Conservation (phyloP, 177 flowering plant species). For the Vitis hybrid region DNA sequence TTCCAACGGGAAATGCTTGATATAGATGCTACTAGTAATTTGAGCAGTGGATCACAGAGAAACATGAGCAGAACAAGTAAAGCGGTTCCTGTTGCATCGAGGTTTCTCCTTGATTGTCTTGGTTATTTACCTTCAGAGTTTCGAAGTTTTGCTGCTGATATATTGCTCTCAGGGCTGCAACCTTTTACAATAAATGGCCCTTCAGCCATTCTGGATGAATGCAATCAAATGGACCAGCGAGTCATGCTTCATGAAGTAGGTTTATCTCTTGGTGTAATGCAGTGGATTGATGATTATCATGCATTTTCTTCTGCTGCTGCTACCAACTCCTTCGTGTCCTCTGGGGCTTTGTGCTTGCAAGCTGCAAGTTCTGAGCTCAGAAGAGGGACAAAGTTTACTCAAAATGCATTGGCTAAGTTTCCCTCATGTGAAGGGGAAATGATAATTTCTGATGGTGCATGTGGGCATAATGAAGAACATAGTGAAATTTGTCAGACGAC, state of each 20-base stretch:
- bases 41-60: conserved; percentile 8
- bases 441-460: conserved; percentile 9
- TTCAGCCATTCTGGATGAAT: conserved; percentile 54
- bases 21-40: conserved; percentile 10
- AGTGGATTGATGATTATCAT: conserved; percentile 80
- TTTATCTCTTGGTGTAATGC: conserved; percentile 67
- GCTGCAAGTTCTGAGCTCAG: conserved; percentile 15
- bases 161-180: conserved; percentile 66
- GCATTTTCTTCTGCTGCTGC: conserved; percentile 31
- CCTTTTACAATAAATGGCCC: conserved; percentile 58
- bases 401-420: conserved; percentile 6
- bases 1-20: conserved; percentile 5
- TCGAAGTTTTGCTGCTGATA: conserved; percentile 66
- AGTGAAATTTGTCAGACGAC: conserved; percentile 9
- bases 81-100: conserved; percentile 37
- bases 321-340: conserved; percentile 15
- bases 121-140: conserved; percentile 73
- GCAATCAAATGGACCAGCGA: conserved; percentile 53
- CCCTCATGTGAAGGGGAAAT: conserved; percentile 13
- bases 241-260: conserved; percentile 94
- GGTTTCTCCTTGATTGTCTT: conserved; percentile 77
- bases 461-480: conserved; percentile 13
- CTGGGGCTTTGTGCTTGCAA: conserved; percentile 17
- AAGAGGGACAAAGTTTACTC: neutral
- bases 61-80: conserved; percentile 8